Evolutionary conservation across 1,139 yeast species (phyloP), one percentile per base, ranked within the genome.

Genomic region (Nakaseomyces bracarensis): DNA sequence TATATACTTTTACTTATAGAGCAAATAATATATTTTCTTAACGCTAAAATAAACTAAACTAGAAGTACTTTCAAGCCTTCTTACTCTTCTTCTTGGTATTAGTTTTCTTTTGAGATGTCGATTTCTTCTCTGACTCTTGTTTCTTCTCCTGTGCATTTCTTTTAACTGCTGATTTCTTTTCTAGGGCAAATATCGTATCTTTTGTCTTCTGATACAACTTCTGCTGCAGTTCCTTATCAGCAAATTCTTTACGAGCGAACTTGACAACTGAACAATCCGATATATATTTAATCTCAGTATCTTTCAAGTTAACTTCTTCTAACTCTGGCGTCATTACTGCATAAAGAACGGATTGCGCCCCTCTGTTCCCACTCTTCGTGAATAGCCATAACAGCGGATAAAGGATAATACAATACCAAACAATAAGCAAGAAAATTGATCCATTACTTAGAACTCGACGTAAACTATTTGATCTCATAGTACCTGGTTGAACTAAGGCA

Each of bases 401-500:
- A 39, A 82, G 48, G 2, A 87, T 4, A 30, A 86, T 48, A 28
- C 61, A 52, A 61, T 91, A 91, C 1, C 75, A 13, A 3, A 80
- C 21, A 0, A 82, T 20, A 39, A 91, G 68, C 1, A 96, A 93
- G 60, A 74, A 64, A 2, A 91, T 53, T 0, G 84, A 69, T 0
- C 98, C 97, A 65, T 84, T 71, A 9, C 94, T 78, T 9, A 84
- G 49, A 39, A 81, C 77, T 46, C 96, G 72, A 53, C 94, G 77
- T 38, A 91, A 81, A 28, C 93, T 78, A 2, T 94, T 84, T 1
- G 95, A 79, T 53, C 97, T 72, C 81, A 85, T 83, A 39, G 89
- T 53, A 0, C 98, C 98, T 0, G 98, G 98, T 56, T 91, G 93
- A 4, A 84, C 94, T 46, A 85, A 53, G 46, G 81, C 72, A n/a